Base-by-base conservation (phyloP, 2,329 filamentous ascomycete genomes). In the Dothiorella sarmentorum region DNA sequence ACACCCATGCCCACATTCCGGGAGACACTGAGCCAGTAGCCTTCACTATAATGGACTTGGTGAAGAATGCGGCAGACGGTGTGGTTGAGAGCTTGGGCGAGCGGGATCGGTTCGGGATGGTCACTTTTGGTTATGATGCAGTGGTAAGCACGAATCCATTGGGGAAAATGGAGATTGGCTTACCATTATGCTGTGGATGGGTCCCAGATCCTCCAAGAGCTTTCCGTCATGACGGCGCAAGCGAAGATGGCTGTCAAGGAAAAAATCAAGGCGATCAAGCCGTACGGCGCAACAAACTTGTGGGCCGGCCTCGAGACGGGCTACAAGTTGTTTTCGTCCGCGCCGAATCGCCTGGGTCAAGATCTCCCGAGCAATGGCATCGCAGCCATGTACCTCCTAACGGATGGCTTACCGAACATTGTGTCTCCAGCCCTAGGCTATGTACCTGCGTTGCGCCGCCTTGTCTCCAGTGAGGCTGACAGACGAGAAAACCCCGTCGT, bases 51-150 rank as follows among this genome's bases (percentile, higher is more conserved):
- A 67, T 87, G 20, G 84, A 86, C 63, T 74, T 86, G 20, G 79
- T 80, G 40, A 85, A 85, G 64, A 83, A 86, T 63, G 82, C 83
- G 1, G 80, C 82, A 1, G 74, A 76, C 6, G 85, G 82, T 7
- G 84, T 86, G 17, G 64, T 85, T 9, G 79, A 83, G 63, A 83
- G 81, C 0, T 71, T 86, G 61, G 73, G 80, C 27, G 75, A 78
- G n/a, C 63, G 68, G 0, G 84, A 87, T 63, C 74, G 83, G 4
- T 69, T 86, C 0, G 82, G 80, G 4, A 81, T 87, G 29, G 81
- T 86, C 2, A 81, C 80, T 0, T 86, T 85, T 61, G 72, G 75
- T 2, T 69, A 64, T 10, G 63, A 68, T 2, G 76, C 77, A 7
- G 70, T 68, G 44, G 75, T 72, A 60, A 53, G 53, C 45, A 7